These are phyloP conservation scores for Rheum nobile DNA, from an alignment of 148 eudicot genomes.

Conservation along the genomic window DNA sequence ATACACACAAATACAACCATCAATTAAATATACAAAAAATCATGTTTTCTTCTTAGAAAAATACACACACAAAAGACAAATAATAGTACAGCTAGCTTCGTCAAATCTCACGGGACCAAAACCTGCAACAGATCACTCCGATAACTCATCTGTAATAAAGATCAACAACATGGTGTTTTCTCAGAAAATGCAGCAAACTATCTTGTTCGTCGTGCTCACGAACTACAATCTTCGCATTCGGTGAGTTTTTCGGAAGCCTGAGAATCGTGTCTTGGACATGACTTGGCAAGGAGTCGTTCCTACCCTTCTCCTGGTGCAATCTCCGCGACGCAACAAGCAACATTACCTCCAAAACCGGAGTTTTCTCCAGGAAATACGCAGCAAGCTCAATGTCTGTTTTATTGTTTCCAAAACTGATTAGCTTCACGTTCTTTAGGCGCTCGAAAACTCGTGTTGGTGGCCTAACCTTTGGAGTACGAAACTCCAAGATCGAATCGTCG, in stretches of 20 bases:
- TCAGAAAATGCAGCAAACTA: conserved; percentile 13
- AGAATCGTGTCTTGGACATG: neutral
- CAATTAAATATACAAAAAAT: neutral
- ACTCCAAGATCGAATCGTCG: conserved; percentile 25
- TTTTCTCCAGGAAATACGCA: conserved; percentile 16
- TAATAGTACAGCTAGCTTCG: neutral
- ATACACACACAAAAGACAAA: neutral
- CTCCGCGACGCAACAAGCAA: conserved; percentile 11
- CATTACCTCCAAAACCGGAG: conserved; percentile 17
- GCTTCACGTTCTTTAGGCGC: conserved; percentile 9
- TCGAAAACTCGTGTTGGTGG: conserved; percentile 12
- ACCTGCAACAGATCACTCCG: neutral
- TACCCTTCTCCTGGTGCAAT: neutral
- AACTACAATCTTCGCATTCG: conserved; percentile 13
- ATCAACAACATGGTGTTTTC: conserved; percentile 25
- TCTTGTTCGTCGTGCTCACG: conserved; percentile 12
- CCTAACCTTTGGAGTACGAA: conserved; percentile 12
- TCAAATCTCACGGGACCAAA: neutral
- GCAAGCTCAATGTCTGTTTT: conserved; percentile 15
- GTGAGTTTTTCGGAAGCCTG: conserved; percentile 4
- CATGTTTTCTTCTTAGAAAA: neutral
- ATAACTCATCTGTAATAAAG: conserved; percentile 13
- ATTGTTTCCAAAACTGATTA: conserved; percentile 19
- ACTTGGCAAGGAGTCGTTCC: neutral
- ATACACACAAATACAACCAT: neutral